A percentile compares a stretch with the other conserved stretches of the same genome.
These are phyloP conservation scores for Hypsizygus ulmarius DNA, from an alignment of 1,284 basidiomycete species.

Conservation along the genomic window DNA sequence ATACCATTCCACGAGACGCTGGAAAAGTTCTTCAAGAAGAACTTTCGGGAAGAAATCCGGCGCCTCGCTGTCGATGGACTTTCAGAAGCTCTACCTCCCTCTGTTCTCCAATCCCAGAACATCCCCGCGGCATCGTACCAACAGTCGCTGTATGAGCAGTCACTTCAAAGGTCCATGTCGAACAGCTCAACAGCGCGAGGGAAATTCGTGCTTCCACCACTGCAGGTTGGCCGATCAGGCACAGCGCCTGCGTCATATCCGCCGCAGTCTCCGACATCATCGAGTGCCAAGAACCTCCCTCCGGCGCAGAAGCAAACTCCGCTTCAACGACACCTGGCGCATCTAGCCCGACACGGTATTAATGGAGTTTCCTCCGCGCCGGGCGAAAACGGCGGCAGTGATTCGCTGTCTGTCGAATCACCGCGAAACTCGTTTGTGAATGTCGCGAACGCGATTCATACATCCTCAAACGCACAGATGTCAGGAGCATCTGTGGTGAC, in stretches of 20 bases:
- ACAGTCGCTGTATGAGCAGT: constrained; percentile 39
- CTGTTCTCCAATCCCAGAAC: constrained; percentile 29
- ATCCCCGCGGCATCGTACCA: constrained; percentile 27
- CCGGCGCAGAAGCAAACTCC: constrained; percentile 61
- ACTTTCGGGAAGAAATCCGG: constrained; percentile 86
- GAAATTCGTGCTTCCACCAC: constrained; percentile 43
- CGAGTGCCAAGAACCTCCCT: constrained; percentile 26
- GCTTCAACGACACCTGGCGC: constrained; percentile 72
- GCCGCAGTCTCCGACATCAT: constrained; percentile 36
- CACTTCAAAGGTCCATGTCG: constrained; percentile 43
- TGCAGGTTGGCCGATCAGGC: constrained; percentile 44
- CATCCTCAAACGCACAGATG: constrained; percentile 35
- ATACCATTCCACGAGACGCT: constrained; percentile 89
- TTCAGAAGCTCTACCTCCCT: constrained; percentile 37
- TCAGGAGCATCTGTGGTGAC: constrained; percentile 51
- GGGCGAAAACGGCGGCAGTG: constrained; percentile 54
- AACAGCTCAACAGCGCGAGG: constrained; percentile 39
- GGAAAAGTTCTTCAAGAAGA: constrained; percentile 85
- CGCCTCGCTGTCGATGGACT: constrained; percentile 52
- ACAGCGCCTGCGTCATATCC: constrained; percentile 45
- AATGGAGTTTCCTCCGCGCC: constrained; percentile 74
- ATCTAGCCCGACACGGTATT: constrained; percentile 76
- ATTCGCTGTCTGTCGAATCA: constrained; percentile 60
- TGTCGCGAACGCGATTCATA: constrained; percentile 46
- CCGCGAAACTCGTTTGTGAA: constrained; percentile 72